Percentiles rank a stretch among this genome's conserved stretches.
Conservation (phyloP, 2,329 filamentous ascomycete genomes). For the Colletotrichum horii region DNA sequence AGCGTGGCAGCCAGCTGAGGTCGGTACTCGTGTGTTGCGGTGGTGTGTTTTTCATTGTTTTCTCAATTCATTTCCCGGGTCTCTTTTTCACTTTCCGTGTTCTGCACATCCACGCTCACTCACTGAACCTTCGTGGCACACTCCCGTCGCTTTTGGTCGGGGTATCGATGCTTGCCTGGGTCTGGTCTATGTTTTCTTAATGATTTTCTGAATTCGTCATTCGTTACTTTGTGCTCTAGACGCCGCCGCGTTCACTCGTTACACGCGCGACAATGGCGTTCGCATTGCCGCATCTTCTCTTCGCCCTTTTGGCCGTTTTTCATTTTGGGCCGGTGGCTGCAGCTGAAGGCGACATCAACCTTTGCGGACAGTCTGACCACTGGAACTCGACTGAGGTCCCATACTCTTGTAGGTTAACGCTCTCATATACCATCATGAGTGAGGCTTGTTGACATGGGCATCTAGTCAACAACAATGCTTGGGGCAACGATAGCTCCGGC, state of each 20-base stretch:
- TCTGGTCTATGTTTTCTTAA: neutral
- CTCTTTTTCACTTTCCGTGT: neutral
- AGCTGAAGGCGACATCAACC: neutral
- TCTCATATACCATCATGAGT: neutral
- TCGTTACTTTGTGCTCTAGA: neutral
- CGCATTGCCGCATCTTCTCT: neutral
- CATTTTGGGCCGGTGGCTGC: neutral
- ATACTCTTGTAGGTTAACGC: slow-evolving; percentile 7
- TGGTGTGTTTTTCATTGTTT: neutral
- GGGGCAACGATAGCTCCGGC: slow-evolving; percentile 19
- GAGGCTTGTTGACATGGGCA: neutral
- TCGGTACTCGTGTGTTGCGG: neutral
- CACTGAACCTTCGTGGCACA: neutral
- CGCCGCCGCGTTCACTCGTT: neutral
- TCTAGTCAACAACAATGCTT: slow-evolving; percentile 19
- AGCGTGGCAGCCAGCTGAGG: neutral
- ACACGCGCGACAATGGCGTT: neutral
- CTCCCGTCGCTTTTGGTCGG: neutral
- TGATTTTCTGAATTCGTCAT: neutral
- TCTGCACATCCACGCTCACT: neutral
- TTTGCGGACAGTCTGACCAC: slow-evolving; percentile 18
- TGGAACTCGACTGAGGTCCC: slow-evolving; percentile 20
- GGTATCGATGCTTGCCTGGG: neutral
- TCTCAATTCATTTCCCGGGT: neutral
- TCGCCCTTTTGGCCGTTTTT: neutral